Conservation (phyloP, 1,139 yeast species). For the Yamadazyma epiphylla region DNA sequence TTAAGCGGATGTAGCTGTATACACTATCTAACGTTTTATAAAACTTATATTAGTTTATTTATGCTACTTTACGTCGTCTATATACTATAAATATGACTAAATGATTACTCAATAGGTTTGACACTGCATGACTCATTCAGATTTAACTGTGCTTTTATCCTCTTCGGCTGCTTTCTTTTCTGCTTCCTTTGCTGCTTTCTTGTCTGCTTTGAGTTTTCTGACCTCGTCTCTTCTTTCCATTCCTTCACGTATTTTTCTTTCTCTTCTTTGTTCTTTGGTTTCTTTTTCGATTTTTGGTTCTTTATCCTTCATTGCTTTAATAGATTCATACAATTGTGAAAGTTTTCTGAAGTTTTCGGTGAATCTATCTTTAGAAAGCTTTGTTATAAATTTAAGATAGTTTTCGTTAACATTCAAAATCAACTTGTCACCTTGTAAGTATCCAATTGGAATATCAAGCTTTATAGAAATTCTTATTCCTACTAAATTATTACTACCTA, state of each 20-base stretch:
- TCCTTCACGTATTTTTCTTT: slow-evolving; percentile 60
- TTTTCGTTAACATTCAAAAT: slow-evolving; percentile 43
- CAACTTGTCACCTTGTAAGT: slow-evolving; percentile 26
- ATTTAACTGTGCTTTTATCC: too few relatives aligned
- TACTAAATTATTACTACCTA: slow-evolving; percentile 74
- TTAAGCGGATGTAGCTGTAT: too few relatives aligned
- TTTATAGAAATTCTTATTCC: slow-evolving; percentile 72
- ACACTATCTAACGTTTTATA: too few relatives aligned
- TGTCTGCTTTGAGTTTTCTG: slow-evolving; percentile 18
- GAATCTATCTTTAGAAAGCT: slow-evolving; percentile 55
- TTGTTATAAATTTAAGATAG: slow-evolving; percentile 48
- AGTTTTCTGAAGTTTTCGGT: slow-evolving; percentile 58
- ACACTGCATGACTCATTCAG: too few relatives aligned
- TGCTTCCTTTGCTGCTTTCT: slow-evolving; percentile 7
- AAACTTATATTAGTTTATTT: too few relatives aligned
- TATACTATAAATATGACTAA: too few relatives aligned
- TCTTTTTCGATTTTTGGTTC: slow-evolving; percentile 13
- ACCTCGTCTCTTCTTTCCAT: slow-evolving; percentile 44
- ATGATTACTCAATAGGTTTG: too few relatives aligned
- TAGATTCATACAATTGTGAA: slow-evolving; percentile 40
- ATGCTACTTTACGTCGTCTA: too few relatives aligned
- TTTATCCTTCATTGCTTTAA: slow-evolving; percentile 23
- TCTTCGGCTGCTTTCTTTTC: not conserved
- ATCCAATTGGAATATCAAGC: slow-evolving; percentile 73
- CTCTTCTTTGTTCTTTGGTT: slow-evolving; percentile 53